Conservation (phyloP, 495 filamentous ascomycete genomes). For the Oleoguttula mirabilis region DNA sequence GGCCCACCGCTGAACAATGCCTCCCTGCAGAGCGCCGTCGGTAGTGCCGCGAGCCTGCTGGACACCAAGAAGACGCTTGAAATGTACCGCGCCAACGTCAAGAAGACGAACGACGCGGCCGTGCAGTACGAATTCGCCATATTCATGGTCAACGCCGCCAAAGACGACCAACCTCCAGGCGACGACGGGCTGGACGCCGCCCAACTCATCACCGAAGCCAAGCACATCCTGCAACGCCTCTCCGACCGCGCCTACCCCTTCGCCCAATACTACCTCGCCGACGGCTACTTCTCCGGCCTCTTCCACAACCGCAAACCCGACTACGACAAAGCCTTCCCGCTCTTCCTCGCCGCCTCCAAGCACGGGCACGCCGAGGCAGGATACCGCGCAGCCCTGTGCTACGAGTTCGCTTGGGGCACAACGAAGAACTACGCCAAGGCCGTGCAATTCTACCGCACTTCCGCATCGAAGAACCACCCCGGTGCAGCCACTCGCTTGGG, state of each 20-base stretch:
- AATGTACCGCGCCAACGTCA: constrained; percentile 93
- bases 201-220: constrained; percentile 75
- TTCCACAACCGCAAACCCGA: constrained; percentile 90
- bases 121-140: constrained; percentile 92
- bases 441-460: constrained; percentile 79
- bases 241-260: constrained; percentile 83
- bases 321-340: constrained; percentile 75
- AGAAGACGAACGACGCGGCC: constrained; percentile 81
- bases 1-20: constrained; percentile 66
- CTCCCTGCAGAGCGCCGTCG: constrained; percentile 62
- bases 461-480: constrained; percentile 86
- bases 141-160: constrained; percentile 78
- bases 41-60: constrained; percentile 76
- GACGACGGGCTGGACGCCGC: constrained; percentile 37
- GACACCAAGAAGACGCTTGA: constrained; percentile 86
- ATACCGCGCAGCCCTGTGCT: constrained; percentile 87
- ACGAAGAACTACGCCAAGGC: constrained; percentile 80
- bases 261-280: constrained; percentile 92
- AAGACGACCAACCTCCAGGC: constrained; percentile 43
- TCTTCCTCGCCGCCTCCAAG: constrained; percentile 89
- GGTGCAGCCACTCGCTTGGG: constrained; percentile 89
- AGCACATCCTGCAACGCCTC: constrained; percentile 73
- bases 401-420: constrained; percentile 96
- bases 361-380: constrained; percentile 95
- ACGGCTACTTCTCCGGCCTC: constrained; percentile 85